Conservation (phyloP, 169 alveolate genomes). For the Plasmodium gonderi region DNA sequence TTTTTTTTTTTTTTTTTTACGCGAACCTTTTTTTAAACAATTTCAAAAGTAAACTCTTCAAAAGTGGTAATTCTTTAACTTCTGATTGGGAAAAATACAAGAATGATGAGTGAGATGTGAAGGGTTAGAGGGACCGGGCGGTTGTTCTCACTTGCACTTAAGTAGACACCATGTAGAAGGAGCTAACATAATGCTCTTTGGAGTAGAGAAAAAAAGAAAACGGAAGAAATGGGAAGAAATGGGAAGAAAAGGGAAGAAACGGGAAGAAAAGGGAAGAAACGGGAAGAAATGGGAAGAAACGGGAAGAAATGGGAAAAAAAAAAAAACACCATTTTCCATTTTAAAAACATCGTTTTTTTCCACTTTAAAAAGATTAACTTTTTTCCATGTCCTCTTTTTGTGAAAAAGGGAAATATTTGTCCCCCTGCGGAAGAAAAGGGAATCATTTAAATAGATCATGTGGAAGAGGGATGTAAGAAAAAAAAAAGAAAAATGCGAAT, state of each 20-base stretch:
- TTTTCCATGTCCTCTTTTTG: slow-evolving; percentile 15
- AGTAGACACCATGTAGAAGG: neutral
- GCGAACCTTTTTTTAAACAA: slow-evolving; percentile 31
- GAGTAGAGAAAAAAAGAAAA: too few species aligned
- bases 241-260: too few species aligned
- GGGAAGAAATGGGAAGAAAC: too few species aligned
- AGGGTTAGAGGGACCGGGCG: too few species aligned
- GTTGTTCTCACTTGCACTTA: neutral
- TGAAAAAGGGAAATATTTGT: slow-evolving; percentile 8
- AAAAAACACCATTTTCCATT: neutral
- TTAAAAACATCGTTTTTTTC: neutral
- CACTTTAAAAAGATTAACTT: slow-evolving; percentile 19
- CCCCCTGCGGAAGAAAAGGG: slow-evolving; percentile 26
- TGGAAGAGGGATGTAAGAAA: neutral
- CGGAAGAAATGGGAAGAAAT: too few species aligned
- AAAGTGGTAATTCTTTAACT: slow-evolving; percentile 30
- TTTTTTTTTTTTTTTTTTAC: too few species aligned
- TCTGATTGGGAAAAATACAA: neutral
- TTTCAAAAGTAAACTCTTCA: slow-evolving; percentile 41
- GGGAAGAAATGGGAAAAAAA: slow-evolving; percentile 4
- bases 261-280: too few species aligned
- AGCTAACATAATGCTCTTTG: too few species aligned
- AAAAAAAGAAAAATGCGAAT: neutral
- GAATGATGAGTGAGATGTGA: neutral
- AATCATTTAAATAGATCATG: neutral